phyloP scores from a whole-genome alignment of 371 early-diverging fungal species.

The Actinomortierella ambigua region DNA sequence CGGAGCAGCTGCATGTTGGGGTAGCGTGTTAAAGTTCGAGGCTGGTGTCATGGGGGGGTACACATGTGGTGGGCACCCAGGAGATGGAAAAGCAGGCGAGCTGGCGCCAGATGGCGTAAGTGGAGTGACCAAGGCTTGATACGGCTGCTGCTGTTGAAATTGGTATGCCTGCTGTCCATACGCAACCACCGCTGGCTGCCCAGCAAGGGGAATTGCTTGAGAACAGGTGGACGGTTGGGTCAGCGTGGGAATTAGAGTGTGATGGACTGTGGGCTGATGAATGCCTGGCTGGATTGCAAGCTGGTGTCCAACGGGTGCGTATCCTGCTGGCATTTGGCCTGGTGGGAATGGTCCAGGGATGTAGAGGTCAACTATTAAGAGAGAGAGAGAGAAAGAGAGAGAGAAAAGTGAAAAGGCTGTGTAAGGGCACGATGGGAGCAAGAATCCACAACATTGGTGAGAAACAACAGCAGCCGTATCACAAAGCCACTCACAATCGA shows the following conservation, averaged over 20 bases:
- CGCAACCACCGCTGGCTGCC: no score
- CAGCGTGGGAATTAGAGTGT: no score
- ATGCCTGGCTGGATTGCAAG: background rate
- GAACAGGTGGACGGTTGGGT: background rate
- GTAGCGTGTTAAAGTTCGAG: background rate
- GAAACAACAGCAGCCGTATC: no score
- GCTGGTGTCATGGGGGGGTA: background rate
- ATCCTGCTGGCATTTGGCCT: conserved; percentile 10
- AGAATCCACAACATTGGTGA: no score
- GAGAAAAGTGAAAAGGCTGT: no score
- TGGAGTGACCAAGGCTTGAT: background rate
- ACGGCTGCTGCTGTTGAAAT: background rate
- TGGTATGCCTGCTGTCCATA: no score
- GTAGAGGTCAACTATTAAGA: background rate
- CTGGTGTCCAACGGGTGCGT: background rate
- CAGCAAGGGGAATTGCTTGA: background rate
- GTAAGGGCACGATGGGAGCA: no score
- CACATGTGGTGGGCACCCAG: background rate
- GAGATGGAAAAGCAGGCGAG: background rate
- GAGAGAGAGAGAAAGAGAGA: background rate
- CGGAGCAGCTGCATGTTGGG: no score
- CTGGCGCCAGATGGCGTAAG: background rate
- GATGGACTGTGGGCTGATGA: background rate
- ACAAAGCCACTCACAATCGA: conserved; percentile 18
- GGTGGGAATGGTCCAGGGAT: conserved; percentile 45